phyloP scores from a whole-genome alignment of 352 stramenopile species.

The Phytophthora quininea region DNA sequence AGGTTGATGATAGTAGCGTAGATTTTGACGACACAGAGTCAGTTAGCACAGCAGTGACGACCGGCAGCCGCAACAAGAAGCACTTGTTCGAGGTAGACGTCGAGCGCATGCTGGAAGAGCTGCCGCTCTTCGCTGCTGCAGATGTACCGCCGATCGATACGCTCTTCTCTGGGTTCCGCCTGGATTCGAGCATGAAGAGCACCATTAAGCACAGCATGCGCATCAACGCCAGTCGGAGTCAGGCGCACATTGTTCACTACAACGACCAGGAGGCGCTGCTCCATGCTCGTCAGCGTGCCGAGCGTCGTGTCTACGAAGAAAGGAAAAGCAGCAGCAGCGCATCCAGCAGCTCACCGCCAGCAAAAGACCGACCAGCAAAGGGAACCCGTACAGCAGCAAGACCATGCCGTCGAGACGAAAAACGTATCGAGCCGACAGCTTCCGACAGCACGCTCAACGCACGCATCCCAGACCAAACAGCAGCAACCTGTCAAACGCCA shows the following conservation, averaged over 20 bases:
- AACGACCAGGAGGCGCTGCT: constrained; percentile 61
- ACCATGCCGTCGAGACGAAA: constrained; percentile 47
- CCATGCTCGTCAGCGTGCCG: constrained; percentile 57
- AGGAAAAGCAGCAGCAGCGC: constrained; percentile 66
- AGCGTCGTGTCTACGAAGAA: constrained; percentile 72
- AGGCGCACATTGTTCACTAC: constrained; percentile 75
- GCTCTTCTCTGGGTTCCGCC: constrained; percentile 66
- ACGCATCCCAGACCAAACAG: constrained; percentile 33
- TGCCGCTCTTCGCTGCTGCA: constrained; percentile 44
- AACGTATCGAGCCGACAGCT: constrained; percentile 59
- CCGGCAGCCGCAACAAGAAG: constrained; percentile 32
- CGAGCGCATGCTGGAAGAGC: constrained; percentile 43
- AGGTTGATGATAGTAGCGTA: neutral
- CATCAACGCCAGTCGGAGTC: constrained; percentile 72
- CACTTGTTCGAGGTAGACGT: constrained; percentile 45
- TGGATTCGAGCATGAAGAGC: constrained; percentile 80
- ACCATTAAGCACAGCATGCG: constrained; percentile 78
- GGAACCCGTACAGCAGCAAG: constrained; percentile 52
- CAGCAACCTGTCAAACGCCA: constrained; percentile 21
- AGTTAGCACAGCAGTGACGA: constrained; percentile 19
- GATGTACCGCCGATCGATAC: constrained; percentile 54
- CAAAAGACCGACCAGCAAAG: constrained; percentile 33
- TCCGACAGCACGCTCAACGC: constrained; percentile 44
- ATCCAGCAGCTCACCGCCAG: constrained; percentile 54
- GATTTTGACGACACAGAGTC: constrained; percentile 31